Conservation (phyloP, 2,329 filamentous ascomycete genomes). For the Hymenoscyphus repandus region DNA sequence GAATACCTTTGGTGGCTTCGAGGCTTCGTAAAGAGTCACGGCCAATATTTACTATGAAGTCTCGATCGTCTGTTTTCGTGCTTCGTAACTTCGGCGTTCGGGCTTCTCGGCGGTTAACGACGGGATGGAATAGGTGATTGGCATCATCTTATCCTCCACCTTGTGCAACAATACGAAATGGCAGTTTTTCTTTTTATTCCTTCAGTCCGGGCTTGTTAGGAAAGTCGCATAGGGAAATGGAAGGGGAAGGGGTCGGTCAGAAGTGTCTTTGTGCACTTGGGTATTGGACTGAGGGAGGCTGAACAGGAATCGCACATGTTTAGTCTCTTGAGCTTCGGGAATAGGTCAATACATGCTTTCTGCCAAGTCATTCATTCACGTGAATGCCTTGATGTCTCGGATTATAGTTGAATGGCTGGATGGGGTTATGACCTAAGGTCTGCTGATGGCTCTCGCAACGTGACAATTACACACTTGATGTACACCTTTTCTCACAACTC, state of each 20-base stretch:
- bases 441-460: not conserved
- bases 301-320: slow-evolving; percentile 10
- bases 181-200: slow-evolving; percentile 20
- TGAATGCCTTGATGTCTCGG: not conserved
- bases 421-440: not conserved
- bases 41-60: not conserved
- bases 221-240: not conserved
- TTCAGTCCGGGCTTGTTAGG: slow-evolving; percentile 3
- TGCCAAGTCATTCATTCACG: slow-evolving; percentile 12
- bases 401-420: too few species aligned
- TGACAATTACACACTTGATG: not conserved
- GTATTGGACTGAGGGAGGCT: slow-evolving; percentile 1
- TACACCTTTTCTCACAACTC: too few species aligned
- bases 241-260: not conserved
- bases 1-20: slow-evolving; percentile 89
- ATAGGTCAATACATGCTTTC: slow-evolving; percentile 27
- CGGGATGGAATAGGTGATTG: not conserved
- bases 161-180: slow-evolving; percentile 10
- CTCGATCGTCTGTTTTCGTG: slow-evolving; percentile 3
- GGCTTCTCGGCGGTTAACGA: slow-evolving; percentile 6
- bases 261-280: not conserved
- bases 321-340: slow-evolving; percentile 17
- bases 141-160: not conserved
- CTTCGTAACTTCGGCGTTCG: slow-evolving; percentile 10
- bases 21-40: slow-evolving; percentile 19